These are phyloP conservation scores for Thielaviopsis populi DNA, from an alignment of 2,329 filamentous ascomycete species.

Conservation along the genomic window DNA sequence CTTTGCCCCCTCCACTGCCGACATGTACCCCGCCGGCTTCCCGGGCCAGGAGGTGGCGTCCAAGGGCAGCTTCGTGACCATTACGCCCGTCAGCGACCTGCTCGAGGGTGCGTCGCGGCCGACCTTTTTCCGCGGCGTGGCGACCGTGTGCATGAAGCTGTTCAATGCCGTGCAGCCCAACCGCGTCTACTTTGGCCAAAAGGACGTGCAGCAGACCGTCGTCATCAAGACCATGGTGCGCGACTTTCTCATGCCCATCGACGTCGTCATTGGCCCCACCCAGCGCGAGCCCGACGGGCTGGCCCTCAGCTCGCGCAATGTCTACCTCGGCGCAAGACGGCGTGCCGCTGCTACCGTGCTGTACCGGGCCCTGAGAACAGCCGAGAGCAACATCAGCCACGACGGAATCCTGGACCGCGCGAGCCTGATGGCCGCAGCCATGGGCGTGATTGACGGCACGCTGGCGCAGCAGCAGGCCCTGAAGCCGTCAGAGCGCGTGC, in stretches of 20 bases:
- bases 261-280: slow-evolving; percentile 61
- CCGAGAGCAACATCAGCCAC: slow-evolving; percentile 39
- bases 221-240: slow-evolving; percentile 74
- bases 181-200: slow-evolving; percentile 83
- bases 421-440: slow-evolving; percentile 58
- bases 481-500: slow-evolving; percentile 43
- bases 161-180: slow-evolving; percentile 43
- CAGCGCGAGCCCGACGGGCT: slow-evolving; percentile 65
- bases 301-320: slow-evolving; percentile 83
- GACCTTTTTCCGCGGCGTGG: slow-evolving; percentile 92
- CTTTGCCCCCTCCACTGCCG: slow-evolving; percentile 66
- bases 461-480: slow-evolving; percentile 48
- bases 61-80: slow-evolving; percentile 76
- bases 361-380: slow-evolving; percentile 50
- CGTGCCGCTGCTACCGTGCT: slow-evolving; percentile 60
- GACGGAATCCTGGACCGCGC: slow-evolving; percentile 38
- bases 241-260: slow-evolving; percentile 68
- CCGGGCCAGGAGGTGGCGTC: slow-evolving; percentile 58
- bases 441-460: slow-evolving; percentile 39
- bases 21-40: slow-evolving; percentile 78
- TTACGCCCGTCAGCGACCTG: slow-evolving; percentile 67
- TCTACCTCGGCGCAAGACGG: slow-evolving; percentile 69
- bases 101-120: slow-evolving; percentile 76
- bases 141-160: slow-evolving; percentile 83
- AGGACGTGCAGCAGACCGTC: slow-evolving; percentile 92